Evolutionary conservation across 305 asterid species (phyloP), one percentile per base, ranked within the genome.

Genomic region (Solanum hybrid): DNA sequence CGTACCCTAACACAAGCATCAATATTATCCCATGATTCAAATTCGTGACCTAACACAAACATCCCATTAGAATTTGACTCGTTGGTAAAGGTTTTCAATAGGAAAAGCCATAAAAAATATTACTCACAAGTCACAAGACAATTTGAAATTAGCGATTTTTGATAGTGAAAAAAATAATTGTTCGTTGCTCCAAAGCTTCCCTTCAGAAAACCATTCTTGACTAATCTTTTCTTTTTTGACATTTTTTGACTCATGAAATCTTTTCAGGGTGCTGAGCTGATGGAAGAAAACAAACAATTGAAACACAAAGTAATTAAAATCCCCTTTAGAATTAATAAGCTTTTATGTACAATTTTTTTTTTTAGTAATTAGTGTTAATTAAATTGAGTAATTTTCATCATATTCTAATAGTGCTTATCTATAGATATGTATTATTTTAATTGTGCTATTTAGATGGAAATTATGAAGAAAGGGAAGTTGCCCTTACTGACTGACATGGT

Each of bases 281-380:
- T 90, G 79, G 93, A 92, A 79, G 92, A 91, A 88, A 93, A 93
- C 78, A 87, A 39, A 22, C 92, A 91, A 34, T 35, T 93, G 93
- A 92, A 91, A 33, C 71, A 88, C 29, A 93, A 90, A 81, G 94
- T 91, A 89, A 79, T 71, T 71, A 26, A 71, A 85, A 51, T 51
- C 75, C 36, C 12, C 75, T 5, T 4, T 1, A 12, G 36, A 13
- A 31, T 76, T 36, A 79, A 6, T 29, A 84, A 29, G 12, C 87
- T 42, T 82, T 9, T 42, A 11, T 42, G 2, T 18, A 69, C 69
- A 71, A 9, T 35, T 61, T 13, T 13, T 1, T 84, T 16, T 1
- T 46, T 6, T 1, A 8, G n/a, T 34, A 29, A 74, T n/a, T 6
- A 36, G 24, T 22, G 36, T 6, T 67, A 24, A 36, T 22, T 64